Percentiles rank a stretch among this genome's conserved stretches.
These are phyloP conservation scores for Starmera quercuum DNA, from an alignment of 805 yeast species.

Conservation along the genomic window DNA sequence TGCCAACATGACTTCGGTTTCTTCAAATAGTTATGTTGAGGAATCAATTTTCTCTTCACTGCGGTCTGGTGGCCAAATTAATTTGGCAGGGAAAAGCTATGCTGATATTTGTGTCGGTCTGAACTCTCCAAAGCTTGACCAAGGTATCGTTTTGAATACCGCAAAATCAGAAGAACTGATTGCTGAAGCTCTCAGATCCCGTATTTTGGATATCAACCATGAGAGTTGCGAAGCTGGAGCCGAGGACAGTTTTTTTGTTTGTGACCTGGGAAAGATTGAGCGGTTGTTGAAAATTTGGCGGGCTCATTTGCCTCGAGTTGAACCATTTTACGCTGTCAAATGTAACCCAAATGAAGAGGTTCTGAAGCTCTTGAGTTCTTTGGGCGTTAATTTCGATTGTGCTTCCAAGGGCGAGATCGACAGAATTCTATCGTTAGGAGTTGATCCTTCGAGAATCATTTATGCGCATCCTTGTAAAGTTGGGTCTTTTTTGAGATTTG, in stretches of 20 bases:
- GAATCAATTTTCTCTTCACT: background rate
- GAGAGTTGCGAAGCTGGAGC: slow-evolving; percentile 64
- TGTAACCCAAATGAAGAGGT: slow-evolving; percentile 74
- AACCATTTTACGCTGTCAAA: slow-evolving; percentile 92
- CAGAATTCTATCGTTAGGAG: slow-evolving; percentile 52
- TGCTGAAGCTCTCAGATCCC: slow-evolving; percentile 30
- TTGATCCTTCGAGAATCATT: slow-evolving; percentile 58
- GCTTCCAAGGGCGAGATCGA: slow-evolving; percentile 86
- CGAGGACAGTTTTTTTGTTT: slow-evolving; percentile 82
- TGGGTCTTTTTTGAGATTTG: slow-evolving; percentile 70
- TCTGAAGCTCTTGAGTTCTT: slow-evolving; percentile 42
- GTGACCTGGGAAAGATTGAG: slow-evolving; percentile 70
- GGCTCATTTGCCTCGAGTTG: slow-evolving; percentile 56
- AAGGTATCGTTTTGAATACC: slow-evolving; percentile 19
- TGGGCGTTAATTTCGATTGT: slow-evolving; percentile 85
- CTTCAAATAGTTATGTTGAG: background rate
- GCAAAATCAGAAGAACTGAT: slow-evolving; percentile 25
- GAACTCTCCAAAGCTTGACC: too few relatives aligned
- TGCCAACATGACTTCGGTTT: background rate
- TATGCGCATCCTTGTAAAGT: slow-evolving; percentile 95
- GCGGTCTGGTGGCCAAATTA: too few relatives aligned
- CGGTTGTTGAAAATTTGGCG: slow-evolving; percentile 62
- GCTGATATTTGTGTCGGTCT: too few relatives aligned
- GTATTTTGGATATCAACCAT: slow-evolving; percentile 39
- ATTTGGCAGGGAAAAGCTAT: too few relatives aligned